These are phyloP conservation scores for Tubosaeta brunneosetosa DNA, from an alignment of 768 basidiomycete genomes.

Conservation along the genomic window DNA sequence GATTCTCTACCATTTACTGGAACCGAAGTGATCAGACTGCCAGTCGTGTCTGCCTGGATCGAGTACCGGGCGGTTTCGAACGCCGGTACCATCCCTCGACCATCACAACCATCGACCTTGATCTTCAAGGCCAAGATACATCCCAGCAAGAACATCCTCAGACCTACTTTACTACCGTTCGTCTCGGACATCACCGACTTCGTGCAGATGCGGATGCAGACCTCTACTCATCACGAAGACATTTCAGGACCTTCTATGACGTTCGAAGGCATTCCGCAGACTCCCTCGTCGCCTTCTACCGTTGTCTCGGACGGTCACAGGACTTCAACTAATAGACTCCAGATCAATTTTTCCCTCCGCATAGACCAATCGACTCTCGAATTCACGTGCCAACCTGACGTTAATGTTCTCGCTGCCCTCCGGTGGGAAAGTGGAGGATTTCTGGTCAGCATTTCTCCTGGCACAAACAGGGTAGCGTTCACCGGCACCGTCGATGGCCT, in stretches of 20 bases:
- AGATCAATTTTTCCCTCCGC: conserved; percentile 81
- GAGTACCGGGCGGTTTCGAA: conserved; percentile 66
- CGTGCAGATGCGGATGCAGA: conserved; percentile 67
- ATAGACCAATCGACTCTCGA: conserved; percentile 88
- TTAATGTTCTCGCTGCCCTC: conserved; percentile 84
- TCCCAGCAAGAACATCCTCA: conserved; percentile 79
- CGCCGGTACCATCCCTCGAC: conserved; percentile 34
- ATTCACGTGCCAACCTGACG: conserved; percentile 85
- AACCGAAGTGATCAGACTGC: conserved; percentile 67
- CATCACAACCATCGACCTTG: conserved; percentile 52
- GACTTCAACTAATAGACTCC: conserved; percentile 42
- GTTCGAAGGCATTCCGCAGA: conserved; percentile 3
- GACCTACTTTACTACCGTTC: conserved; percentile 82
- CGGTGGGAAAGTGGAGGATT: conserved; percentile 97
- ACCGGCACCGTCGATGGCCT: conserved; percentile 79
- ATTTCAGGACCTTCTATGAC: conserved; percentile 10
- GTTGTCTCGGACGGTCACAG: conserved; percentile 14
- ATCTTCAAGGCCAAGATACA: conserved; percentile 87
- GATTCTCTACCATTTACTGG: conserved; percentile 45
- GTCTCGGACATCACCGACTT: conserved; percentile 68
- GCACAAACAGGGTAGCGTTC: conserved; percentile 65
- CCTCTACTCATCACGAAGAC: conserved; percentile 32
- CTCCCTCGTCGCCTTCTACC: conserved; percentile 17
- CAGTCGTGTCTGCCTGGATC: conserved; percentile 74
- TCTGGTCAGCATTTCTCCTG: conserved; percentile 70